Evolutionary conservation across 106 monocot genomes (phyloP), one percentile per base, ranked within the genome.

Genomic region (Narthecium ossifragum): DNA sequence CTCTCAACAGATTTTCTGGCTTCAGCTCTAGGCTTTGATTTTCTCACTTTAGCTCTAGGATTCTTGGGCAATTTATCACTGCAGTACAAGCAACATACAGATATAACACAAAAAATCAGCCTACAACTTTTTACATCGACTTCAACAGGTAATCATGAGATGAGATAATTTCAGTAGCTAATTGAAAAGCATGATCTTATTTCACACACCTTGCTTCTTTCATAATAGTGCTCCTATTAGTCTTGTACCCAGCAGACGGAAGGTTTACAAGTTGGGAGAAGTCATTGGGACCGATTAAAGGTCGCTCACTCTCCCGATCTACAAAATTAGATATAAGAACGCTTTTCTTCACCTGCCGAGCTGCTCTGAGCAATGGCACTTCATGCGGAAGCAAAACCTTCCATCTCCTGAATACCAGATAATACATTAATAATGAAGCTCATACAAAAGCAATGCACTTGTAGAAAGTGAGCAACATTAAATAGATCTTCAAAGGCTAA

Each of bases 321-420:
- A 91, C 91, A 82, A 98, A 98, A 64, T 98, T 98, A 63, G 87
- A 76, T 62, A 84, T 70, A 70, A 98, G 84, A 61, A 76, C 73
- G 41, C 76, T 75, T 66, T 45, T 80, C 78, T 87, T 84, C 73
- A 98, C 49, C 57, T 80, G 69, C 14, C 59, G 60, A 41, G 78
- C 70, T 18, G 62, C 81, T 67, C 70, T 64, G 5, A 68, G 81
- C 31, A 77, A 50, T 39, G 67, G 70, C 36, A 84, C 80, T 63
- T 88, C 87, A 61, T 91, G 52, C 7, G 80, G 86, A 60, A 69
- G 68, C 55, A 98, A 69, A 49, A 69, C 66, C 50, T 84, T 98
- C 98, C 98, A 98, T 64, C 98, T 84, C 72, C 98, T 98, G 73
- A 11, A 77, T 45, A 56, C 5, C 6, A 10, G 33, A 66, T 27